These are phyloP conservation scores for Paramecium octaurelia DNA, from an alignment of 73 alveolate species.

Conservation along the genomic window DNA sequence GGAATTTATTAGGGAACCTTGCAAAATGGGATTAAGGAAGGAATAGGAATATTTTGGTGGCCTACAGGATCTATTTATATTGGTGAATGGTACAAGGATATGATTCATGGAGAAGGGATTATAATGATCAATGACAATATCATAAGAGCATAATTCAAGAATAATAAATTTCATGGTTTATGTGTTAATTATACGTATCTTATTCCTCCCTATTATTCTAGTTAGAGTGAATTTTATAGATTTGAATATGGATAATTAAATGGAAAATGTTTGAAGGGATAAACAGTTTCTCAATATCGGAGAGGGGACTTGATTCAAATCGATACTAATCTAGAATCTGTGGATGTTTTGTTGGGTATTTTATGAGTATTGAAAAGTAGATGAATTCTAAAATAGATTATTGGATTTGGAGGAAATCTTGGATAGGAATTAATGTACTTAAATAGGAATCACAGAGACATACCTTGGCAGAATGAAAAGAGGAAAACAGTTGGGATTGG, in stretches of 20 bases:
- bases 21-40: not conserved
- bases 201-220: not conserved
- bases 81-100: conserved; percentile 38
- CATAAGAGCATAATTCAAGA: not conserved
- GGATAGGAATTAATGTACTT: conserved; percentile 8
- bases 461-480: not conserved
- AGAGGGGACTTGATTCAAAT: conserved; percentile 2
- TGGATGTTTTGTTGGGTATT: not conserved
- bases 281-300: not conserved
- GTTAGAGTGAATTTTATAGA: not conserved
- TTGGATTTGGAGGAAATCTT: conserved; percentile 3
- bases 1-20: not conserved
- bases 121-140: not conserved
- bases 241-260: conserved; percentile 28
- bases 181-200: not conserved
- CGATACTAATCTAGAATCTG: not conserved
- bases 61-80: not conserved
- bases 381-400: conserved; percentile 8
- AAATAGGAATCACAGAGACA: not conserved
- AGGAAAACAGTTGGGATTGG: not conserved
- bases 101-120: conserved; percentile 29
- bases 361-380: not conserved
- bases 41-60: conserved; percentile 30
- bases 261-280: conserved; percentile 16
- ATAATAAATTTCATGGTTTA: conserved; percentile 31